Conservation (phyloP, 495 filamentous ascomycete species). For the Podospora comata region DNA sequence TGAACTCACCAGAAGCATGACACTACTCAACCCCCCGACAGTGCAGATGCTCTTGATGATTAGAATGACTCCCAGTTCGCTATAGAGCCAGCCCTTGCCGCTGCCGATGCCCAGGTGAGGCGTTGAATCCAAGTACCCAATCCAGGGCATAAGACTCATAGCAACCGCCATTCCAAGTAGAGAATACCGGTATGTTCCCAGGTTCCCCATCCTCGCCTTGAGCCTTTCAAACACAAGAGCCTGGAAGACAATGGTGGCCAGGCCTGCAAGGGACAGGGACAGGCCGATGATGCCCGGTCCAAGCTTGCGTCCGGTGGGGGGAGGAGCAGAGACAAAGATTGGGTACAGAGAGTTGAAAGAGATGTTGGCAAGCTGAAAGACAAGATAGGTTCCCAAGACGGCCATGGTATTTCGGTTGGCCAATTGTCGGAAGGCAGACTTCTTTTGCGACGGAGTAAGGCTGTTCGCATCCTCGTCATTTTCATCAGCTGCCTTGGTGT, state of each 20-base stretch:
- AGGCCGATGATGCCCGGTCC: constrained; percentile 79
- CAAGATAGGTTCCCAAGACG: constrained; percentile 74
- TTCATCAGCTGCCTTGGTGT: constrained; percentile 19
- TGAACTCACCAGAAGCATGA: constrained; percentile 71
- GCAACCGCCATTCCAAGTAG: constrained; percentile 79
- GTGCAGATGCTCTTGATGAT: constrained; percentile 85
- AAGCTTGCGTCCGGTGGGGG: constrained; percentile 72
- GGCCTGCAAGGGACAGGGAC: constrained; percentile 77
- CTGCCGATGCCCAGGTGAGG: constrained; percentile 46
- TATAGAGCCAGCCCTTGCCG: constrained; percentile 63
- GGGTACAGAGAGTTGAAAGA: constrained; percentile 89
- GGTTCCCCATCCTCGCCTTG: constrained; percentile 79
- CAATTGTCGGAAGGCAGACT: constrained; percentile 49
- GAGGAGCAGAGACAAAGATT: constrained; percentile 73
- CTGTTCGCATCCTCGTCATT: constrained; percentile 30
- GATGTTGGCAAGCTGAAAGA: constrained; percentile 86
- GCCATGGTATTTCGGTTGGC: constrained; percentile 77
- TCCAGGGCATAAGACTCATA: constrained; percentile 84
- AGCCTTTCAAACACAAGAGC: constrained; percentile 75
- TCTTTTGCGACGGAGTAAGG: constrained; percentile 31
- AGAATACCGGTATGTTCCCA: constrained; percentile 72
- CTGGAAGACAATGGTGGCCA: constrained; percentile 85
- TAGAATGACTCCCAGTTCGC: constrained; percentile 73
- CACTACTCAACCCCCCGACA: constrained; percentile 84
- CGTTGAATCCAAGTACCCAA: constrained; percentile 64